Conservation (phyloP, 257 asterid species). For the Paraleonurus japonicus region DNA sequence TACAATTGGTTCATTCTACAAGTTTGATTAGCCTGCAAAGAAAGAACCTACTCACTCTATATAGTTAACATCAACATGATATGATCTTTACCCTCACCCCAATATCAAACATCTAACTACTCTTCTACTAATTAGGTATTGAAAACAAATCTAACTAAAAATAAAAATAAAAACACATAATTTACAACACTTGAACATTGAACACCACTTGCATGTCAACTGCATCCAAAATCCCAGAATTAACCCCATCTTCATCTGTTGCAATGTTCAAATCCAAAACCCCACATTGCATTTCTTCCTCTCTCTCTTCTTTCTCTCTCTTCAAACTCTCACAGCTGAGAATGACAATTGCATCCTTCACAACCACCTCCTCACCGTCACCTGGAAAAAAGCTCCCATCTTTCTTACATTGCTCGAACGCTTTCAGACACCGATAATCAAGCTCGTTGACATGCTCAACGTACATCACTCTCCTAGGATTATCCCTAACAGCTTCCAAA, state of each 20-base stretch:
- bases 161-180: neutral
- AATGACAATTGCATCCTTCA: conserved; percentile 75
- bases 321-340: conserved; percentile 34
- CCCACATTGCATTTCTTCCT: conserved; percentile 22
- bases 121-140: conserved; percentile 12
- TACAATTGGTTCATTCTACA: neutral
- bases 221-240: conserved; percentile 41
- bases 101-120: conserved; percentile 25
- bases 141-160: neutral
- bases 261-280: conserved; percentile 72
- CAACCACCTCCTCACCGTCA: conserved; percentile 40
- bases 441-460: conserved; percentile 63
- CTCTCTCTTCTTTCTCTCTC: conserved; percentile 1
- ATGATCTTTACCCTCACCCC: conserved; percentile 41
- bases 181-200: conserved; percentile 50
- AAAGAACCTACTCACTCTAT: neutral
- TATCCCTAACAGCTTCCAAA: conserved; percentile 48
- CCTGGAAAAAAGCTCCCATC: conserved; percentile 38
- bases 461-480: conserved; percentile 68
- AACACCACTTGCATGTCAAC: conserved; percentile 66
- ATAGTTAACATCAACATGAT: conserved; percentile 21
- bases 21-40: neutral
- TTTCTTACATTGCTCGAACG: conserved; percentile 47
- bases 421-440: conserved; percentile 37
- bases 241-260: conserved; percentile 31